Evolutionary conservation across 2,329 filamentous ascomycete genomes (phyloP).

Genomic region (Sporothrix mexicana): DNA sequence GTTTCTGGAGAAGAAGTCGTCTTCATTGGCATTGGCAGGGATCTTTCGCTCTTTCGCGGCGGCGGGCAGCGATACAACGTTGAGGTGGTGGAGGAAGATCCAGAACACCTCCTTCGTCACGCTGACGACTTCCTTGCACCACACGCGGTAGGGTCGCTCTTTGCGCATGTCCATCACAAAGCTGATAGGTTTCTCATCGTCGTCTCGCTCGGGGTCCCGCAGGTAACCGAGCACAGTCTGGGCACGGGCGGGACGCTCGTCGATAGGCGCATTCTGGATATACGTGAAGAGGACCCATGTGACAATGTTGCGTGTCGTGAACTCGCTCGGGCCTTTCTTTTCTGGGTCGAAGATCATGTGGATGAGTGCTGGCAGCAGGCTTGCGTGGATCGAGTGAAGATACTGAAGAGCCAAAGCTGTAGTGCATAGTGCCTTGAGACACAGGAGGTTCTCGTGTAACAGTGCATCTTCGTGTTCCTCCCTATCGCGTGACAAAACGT

Average conservation of each 20-base stretch:
- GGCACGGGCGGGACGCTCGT: conserved; percentile 71
- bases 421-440: conserved; percentile 92
- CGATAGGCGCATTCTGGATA: conserved; percentile 69
- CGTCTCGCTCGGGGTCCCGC: conserved; percentile 76
- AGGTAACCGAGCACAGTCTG: conserved; percentile 78
- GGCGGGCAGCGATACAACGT: conserved; percentile 73
- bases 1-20: neutral
- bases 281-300: conserved; percentile 89
- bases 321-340: conserved; percentile 96
- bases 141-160: conserved; percentile 86
- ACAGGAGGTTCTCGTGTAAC: conserved; percentile 88
- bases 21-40: conserved; percentile 12
- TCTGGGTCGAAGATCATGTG: conserved; percentile 96
- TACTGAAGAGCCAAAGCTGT: conserved; percentile 85
- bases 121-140: conserved; percentile 89
- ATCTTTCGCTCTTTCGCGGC: conserved; percentile 5
- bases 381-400: conserved; percentile 76
- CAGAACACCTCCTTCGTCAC: conserved; percentile 99
- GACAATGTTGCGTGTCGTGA: conserved; percentile 88
- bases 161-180: conserved; percentile 92
- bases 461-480: conserved; percentile 96
- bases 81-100: conserved; percentile 96
- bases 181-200: conserved; percentile 75
- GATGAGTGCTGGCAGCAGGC: conserved; percentile 84
- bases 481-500: conserved; percentile 50